Conservation (phyloP, 78 protist species). For the Guillardia theta region DNA sequence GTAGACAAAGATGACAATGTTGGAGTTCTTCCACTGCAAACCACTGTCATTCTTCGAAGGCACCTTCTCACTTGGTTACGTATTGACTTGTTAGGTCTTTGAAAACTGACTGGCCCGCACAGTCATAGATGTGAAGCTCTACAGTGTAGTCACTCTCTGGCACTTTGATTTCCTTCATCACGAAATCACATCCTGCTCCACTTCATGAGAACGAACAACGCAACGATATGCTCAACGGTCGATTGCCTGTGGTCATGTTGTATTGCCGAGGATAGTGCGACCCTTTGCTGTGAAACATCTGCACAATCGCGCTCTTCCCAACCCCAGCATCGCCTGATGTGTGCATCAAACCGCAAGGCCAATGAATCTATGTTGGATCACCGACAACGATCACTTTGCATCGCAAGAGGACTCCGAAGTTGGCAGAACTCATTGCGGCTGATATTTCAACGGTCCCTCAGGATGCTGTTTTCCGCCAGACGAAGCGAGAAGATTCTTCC, state of each 20-base stretch:
- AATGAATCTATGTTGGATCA: too few species aligned
- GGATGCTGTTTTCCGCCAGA: too few species aligned
- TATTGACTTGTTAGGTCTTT: not conserved
- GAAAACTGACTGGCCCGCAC: not conserved
- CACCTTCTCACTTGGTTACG: not conserved
- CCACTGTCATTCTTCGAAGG: not conserved
- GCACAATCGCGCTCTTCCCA: not conserved
- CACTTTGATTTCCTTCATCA: not conserved
- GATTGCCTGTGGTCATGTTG: not conserved
- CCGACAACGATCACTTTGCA: not conserved
- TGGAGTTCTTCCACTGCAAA: not conserved
- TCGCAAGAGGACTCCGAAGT: not conserved
- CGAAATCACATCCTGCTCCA: constrained; percentile 8
- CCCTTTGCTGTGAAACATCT: constrained; percentile 33
- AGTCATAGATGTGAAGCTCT: not conserved
- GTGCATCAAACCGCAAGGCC: too few species aligned
- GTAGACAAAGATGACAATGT: not conserved
- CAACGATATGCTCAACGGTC: too few species aligned
- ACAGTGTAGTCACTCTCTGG: not conserved
- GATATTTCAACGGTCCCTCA: too few species aligned
- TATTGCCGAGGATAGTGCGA: not conserved
- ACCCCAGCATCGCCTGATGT: constrained; percentile 20
- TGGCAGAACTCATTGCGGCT: too few species aligned
- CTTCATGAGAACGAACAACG: too few species aligned
- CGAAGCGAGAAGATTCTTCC: too few species aligned